Base-by-base conservation (phyloP, 768 basidiomycete species). In the Trametes coccinea region DNA sequence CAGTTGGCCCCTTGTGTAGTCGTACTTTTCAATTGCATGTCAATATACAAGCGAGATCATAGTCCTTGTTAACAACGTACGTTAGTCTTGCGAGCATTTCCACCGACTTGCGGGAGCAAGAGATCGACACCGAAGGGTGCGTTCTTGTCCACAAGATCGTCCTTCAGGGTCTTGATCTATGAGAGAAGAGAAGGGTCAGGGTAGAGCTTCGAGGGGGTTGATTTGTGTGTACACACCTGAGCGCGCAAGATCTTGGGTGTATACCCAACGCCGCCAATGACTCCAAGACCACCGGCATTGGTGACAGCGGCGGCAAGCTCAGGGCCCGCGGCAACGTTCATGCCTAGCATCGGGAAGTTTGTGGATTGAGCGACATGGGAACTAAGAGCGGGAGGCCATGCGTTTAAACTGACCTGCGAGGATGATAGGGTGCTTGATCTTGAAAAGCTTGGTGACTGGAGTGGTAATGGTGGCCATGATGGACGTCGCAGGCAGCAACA, bases 261-360 rank as follows among this genome's bases (percentile, higher is more conserved):
- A 71, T 89, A 94, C 0, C 92, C 92, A 34, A 90, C 80, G 56
- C 95, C 95, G 40, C 95, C 95, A 62, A 98, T 93, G 53, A 96
- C 93, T 64, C 95, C 95, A 45, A 97, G 67, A 53, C 95, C 95
- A 50, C 95, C 94, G 30, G 93, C 95, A 69, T 96, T 97, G 46
- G 92, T 93, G 59, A 96, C 94, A 41, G 92, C 94, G 43, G 94
- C 95, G 16, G 93, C 94, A 29, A 95, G 84, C 73, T 95, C 93
- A 16, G 94, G 84, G 27, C 86, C 86, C 6, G 84, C 84, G 17
- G 86, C 84, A 14, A 86, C 84, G 64, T 86, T 86, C 84, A 85
- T 86, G 33, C 86, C 82, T 82, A 66, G n/a, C n/a, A 17, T 30
- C 10, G 39, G 14, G 22, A 39, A 39, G 33, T 5, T 13, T 46